These are phyloP conservation scores for Pneumocystis oryctolagi DNA, from an alignment of 1,139 yeast species.

Conservation along the genomic window DNA sequence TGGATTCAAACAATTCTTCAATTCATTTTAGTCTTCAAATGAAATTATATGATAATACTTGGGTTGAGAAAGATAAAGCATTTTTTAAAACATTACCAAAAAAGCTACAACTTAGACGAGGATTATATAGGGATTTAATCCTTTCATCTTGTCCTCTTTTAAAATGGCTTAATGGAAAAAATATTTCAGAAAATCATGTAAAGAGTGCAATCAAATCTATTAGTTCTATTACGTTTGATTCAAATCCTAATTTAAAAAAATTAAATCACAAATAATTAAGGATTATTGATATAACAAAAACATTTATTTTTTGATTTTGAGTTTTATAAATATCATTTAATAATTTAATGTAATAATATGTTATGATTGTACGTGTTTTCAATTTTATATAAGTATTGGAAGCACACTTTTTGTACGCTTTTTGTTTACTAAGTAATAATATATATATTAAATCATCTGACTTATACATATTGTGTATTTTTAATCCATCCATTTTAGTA, in stretches of 20 bases:
- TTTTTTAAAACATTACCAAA: neutral
- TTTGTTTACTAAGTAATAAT: neutral
- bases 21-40: neutral
- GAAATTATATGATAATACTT: neutral
- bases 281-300: neutral
- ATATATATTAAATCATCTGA: too few species aligned
- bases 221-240: neutral
- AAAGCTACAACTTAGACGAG: neutral
- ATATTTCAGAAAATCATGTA: neutral
- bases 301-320: neutral
- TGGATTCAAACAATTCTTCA: neutral
- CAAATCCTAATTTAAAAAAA: neutral
- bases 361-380: neutral
- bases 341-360: neutral
- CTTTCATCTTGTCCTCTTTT: constrained; percentile 1
- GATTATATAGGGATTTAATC: neutral
- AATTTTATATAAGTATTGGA: neutral
- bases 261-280: neutral
- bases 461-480: neutral
- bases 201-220: neutral
- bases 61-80: neutral
- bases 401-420: neutral
- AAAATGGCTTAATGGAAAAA: constrained; percentile 1
- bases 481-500: neutral
- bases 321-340: neutral